Evolutionary conservation across 2,329 filamentous ascomycete species (phyloP).

Genomic region (Fusarium pininemorale): DNA sequence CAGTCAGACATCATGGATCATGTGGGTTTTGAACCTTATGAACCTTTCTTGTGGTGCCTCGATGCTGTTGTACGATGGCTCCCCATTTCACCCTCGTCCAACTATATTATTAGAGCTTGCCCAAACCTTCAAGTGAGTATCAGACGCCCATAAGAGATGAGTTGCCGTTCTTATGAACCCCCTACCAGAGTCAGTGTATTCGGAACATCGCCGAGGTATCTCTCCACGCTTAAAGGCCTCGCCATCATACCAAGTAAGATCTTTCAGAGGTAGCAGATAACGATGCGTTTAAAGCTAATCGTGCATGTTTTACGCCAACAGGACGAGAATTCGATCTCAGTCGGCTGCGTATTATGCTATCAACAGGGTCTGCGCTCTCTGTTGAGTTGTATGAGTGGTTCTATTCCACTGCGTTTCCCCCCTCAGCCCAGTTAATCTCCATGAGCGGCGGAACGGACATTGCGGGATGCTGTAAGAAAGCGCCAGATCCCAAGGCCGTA

Average conservation of each 20-base stretch:
- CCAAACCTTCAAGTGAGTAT: too few species aligned
- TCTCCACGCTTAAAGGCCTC: neutral
- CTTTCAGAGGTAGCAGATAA: too few species aligned
- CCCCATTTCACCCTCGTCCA: neutral
- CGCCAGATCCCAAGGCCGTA: too few species aligned
- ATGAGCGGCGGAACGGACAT: neutral
- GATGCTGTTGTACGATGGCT: neutral
- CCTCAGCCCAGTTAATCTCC: neutral
- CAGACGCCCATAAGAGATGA: too few species aligned
- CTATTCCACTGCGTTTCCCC: neutral
- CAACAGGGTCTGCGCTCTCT: neutral
- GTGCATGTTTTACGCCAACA: too few species aligned
- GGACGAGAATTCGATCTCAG: neutral
- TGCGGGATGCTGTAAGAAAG: neutral
- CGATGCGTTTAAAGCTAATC: too few species aligned
- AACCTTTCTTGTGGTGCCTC: neutral
- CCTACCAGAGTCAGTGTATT: neutral
- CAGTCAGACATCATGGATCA: neutral
- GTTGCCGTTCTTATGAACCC: neutral
- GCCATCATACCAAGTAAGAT: neutral
- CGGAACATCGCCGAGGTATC: neutral
- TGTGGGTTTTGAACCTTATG: neutral
- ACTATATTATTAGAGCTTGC: neutral
- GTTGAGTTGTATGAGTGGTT: neutral
- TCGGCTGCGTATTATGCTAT: neutral